A percentile compares a stretch with the other conserved stretches of the same genome.
phyloP scores from a whole-genome alignment of 192 early-diverging fungal species.

The Mortierella antarctica region DNA sequence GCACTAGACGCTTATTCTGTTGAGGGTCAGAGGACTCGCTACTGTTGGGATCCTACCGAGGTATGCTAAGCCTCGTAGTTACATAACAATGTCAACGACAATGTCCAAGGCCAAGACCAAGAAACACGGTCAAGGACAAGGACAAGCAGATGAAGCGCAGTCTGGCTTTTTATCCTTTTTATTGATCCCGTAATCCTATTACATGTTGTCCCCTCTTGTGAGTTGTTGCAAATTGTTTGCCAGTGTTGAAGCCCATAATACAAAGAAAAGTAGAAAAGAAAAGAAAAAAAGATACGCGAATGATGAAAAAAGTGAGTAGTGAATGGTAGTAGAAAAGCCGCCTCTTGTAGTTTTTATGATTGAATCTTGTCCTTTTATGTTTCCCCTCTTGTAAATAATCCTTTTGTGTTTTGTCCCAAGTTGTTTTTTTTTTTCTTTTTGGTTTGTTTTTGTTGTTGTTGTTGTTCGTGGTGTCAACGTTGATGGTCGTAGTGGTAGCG shows the following conservation, averaged over 20 bases:
- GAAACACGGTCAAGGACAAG: no score
- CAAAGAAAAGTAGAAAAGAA: no score
- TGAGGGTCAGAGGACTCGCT: conserved; percentile 40
- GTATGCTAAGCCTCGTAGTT: conserved; percentile 27
- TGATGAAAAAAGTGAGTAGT: neutral
- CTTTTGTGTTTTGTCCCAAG: conserved; percentile 23
- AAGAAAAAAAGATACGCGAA: neutral
- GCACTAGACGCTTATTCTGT: conserved; percentile 46
- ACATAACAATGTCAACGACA: neutral
- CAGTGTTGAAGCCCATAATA: no score
- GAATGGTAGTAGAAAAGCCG: no score
- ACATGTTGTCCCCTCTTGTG: no score
- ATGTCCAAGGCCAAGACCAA: neutral
- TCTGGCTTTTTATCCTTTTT: neutral
- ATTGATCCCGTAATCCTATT: no score
- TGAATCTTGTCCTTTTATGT: neutral
- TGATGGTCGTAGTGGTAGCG: neutral
- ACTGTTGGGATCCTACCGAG: conserved; percentile 59
- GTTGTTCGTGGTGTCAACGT: neutral
- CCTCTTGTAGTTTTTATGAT: no score
- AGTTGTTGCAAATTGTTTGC: no score
- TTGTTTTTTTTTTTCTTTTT: conserved; percentile 27
- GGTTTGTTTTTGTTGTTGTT: conserved; percentile 4
- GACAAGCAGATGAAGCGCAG: neutral
- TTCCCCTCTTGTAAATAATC: conserved; percentile 10